Base-by-base conservation (phyloP, 139 green algal genomes). In the Chlamydomonas sphaeroides region DNA sequence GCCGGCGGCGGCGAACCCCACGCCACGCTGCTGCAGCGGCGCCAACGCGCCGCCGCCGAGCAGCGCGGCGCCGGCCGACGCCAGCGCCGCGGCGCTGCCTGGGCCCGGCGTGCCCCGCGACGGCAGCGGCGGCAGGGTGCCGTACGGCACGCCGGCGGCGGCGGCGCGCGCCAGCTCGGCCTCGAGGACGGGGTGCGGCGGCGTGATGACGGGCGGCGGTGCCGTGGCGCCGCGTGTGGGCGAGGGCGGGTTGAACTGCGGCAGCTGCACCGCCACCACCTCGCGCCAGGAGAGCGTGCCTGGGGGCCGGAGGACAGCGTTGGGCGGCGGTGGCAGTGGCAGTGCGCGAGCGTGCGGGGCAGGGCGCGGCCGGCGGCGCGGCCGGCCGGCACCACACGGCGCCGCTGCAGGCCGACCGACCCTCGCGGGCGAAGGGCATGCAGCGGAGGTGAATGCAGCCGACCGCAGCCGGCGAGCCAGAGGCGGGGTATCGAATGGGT, bases 181-280 rank as follows among this genome's bases (percentile, higher is more conserved):
- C 72, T 80, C 72, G 1, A 80, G 72, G 35, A 39, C 18, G 36
- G 72, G 72, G 53, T 80, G 72, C 56, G 72, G 23, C 25, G 72
- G 72, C 3, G 72, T 80, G 28, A 80, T 56, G 26, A 11, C n/a
- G 38, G 53, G 28, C 33, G 72, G 15, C 38, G 56, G 33, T 10
- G 11, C 56, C 38, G 36, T 38, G 17, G 48, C 56, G 36, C 72
- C 56, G 72, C 56, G 72, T 1, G 36, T 35, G 28, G 72, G 72
- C 28, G 72, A 69, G 25, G 67, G 35, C 5, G 56, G 56, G 53
- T 68, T 80, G 57, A 80, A 80, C 51, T 80, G 72, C 15, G 72
- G 72, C 57, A 80, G 57, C 72, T 80, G 72, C 28, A 80, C 72
- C 4, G 36, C 30, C 21, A 80, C 59, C 38, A 80, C 72, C 72